Percentiles rank a stretch among this genome's conserved stretches.
These are phyloP conservation scores for Endogone sp. DNA, from an alignment of 192 early-diverging fungal genomes.

Conservation along the genomic window DNA sequence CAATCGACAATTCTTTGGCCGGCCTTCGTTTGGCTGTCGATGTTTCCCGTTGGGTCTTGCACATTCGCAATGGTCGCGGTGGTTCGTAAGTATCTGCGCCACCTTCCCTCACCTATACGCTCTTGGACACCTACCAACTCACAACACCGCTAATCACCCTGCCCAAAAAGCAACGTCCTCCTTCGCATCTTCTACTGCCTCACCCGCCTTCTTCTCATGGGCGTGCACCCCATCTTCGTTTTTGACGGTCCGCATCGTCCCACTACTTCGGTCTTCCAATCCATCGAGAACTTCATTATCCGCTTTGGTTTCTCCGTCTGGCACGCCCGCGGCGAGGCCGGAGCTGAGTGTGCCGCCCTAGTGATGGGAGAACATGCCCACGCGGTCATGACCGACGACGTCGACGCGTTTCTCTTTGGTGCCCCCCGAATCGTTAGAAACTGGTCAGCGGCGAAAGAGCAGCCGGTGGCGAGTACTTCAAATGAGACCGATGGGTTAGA, in stretches of 20 bases:
- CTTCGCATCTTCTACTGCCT: slow-evolving; percentile 16
- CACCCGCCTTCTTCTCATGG: slow-evolving; percentile 11
- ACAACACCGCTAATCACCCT: background rate
- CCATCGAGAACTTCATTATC: slow-evolving; percentile 7
- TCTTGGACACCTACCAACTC: background rate
- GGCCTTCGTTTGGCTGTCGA: slow-evolving; percentile 19
- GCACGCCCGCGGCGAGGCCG: slow-evolving; percentile 29
- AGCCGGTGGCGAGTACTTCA: background rate
- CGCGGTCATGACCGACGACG: slow-evolving; percentile 29
- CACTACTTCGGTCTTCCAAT: background rate
- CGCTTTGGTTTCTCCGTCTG: slow-evolving; percentile 17
- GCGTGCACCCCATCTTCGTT: slow-evolving; percentile 25
- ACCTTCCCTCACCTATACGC: background rate
- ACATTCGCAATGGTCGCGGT: background rate
- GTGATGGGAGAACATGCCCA: slow-evolving; percentile 17
- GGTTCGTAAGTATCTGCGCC: background rate
- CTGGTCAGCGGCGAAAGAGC: slow-evolving; percentile 18
- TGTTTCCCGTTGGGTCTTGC: slow-evolving; percentile 11
- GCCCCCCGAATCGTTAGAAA: slow-evolving; percentile 17
- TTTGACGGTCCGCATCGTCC: slow-evolving; percentile 21
- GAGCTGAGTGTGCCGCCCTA: slow-evolving; percentile 32
- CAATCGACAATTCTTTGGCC: background rate
- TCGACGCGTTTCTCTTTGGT: slow-evolving; percentile 34
- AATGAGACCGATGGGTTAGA: background rate
- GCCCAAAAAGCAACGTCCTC: background rate